phyloP scores from a whole-genome alignment of 805 yeast genomes.

The Myxozyma nipponensis region DNA sequence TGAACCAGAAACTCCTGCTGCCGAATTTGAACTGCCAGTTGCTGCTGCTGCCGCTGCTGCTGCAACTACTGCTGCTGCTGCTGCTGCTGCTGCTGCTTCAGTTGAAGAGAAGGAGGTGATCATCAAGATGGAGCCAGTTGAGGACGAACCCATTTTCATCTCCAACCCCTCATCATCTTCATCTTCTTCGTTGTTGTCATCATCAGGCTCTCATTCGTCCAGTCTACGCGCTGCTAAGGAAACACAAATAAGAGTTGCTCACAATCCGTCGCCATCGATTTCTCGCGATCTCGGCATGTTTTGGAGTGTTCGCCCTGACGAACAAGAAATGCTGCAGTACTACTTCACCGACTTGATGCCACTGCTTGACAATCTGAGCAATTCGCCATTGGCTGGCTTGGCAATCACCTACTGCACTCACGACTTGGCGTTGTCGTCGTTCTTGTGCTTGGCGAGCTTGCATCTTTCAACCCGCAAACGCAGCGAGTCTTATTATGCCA shows the following conservation, averaged over 20 bases:
- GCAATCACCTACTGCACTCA: slow-evolving; percentile 25
- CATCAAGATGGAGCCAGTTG: background rate
- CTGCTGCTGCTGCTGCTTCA: background rate
- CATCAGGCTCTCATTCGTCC: background rate
- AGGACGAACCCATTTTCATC: background rate
- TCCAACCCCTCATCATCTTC: background rate
- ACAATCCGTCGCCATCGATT: slow-evolving; percentile 3
- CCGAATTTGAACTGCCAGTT: background rate
- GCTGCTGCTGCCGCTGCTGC: background rate
- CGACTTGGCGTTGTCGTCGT: slow-evolving; percentile 23
- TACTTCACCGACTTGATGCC: slow-evolving; percentile 25
- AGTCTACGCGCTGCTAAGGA: background rate
- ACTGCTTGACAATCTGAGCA: slow-evolving; percentile 20
- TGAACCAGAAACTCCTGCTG: background rate
- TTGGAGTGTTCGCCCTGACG: slow-evolving; percentile 21
- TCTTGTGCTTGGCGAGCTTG: slow-evolving; percentile 18
- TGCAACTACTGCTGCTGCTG: background rate
- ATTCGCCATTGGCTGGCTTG: slow-evolving; percentile 22
- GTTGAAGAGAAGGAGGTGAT: background rate
- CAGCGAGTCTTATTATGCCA: slow-evolving; percentile 15
- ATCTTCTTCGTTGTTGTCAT: background rate
- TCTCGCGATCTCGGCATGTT: slow-evolving; percentile 17
- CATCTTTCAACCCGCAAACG: slow-evolving; percentile 13
- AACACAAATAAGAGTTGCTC: background rate
- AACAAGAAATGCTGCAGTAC: slow-evolving; percentile 23